phyloP scores from a whole-genome alignment of 257 asterid species.

The Solanum sejunctum region DNA sequence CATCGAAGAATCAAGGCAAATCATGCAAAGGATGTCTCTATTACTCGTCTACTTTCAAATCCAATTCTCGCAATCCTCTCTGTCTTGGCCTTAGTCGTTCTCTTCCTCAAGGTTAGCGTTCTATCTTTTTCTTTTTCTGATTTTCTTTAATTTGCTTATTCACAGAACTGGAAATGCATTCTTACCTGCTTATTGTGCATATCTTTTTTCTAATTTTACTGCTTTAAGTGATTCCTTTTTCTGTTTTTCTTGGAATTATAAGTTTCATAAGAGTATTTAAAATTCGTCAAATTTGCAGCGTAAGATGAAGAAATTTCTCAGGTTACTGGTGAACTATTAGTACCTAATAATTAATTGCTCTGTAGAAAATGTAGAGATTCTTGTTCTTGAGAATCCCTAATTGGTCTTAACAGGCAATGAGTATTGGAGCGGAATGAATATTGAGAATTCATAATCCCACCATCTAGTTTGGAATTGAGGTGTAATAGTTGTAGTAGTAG shows the following conservation, averaged over 20 bases:
- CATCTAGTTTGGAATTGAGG: neutral
- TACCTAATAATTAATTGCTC: neutral
- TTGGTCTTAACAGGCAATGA: neutral
- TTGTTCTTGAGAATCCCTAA: neutral
- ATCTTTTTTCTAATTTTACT: neutral
- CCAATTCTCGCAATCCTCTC: conserved; percentile 61
- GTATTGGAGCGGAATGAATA: neutral
- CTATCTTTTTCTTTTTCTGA: neutral
- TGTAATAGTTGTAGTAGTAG: neutral
- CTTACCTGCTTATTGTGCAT: neutral
- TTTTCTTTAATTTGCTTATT: neutral
- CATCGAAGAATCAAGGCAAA: conserved; percentile 27
- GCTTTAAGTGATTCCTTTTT: neutral
- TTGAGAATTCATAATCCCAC: neutral
- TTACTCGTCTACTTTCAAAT: conserved; percentile 54
- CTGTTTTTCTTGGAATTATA: neutral
- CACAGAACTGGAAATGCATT: neutral
- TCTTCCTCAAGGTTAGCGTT: conserved; percentile 44
- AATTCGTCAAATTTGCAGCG: neutral
- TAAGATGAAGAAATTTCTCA: neutral
- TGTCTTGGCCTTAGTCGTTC: conserved; percentile 81
- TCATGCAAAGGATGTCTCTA: conserved; percentile 79
- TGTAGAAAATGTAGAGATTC: neutral
- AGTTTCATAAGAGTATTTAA: neutral
- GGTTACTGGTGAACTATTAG: neutral